These are phyloP conservation scores for Picea abies DNA, from an alignment of 83 land plant genomes.

Conservation along the genomic window DNA sequence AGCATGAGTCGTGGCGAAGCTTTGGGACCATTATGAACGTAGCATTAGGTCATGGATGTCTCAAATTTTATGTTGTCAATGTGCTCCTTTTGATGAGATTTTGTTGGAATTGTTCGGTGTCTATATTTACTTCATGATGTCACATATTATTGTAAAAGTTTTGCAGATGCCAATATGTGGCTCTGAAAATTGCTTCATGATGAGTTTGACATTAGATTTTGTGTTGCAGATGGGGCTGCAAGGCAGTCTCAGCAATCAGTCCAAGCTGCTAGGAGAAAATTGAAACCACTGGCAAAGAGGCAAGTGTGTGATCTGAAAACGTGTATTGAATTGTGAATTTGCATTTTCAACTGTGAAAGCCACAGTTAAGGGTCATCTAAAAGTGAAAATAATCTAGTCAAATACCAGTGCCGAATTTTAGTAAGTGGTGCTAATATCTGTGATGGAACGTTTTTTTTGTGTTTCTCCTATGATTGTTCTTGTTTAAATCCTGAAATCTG, in stretches of 20 bases:
- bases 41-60: not conserved
- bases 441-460: too few relatives aligned
- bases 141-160: not conserved
- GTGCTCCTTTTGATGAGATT: not conserved
- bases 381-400: too few relatives aligned
- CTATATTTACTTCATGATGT: not conserved
- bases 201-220: not conserved
- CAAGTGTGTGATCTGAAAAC: not conserved
- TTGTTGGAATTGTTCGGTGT: not conserved
- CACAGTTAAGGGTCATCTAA: too few relatives aligned
- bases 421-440: too few relatives aligned
- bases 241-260: constrained; percentile 8
- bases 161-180: not conserved
- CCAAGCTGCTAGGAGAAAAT: constrained; percentile 6
- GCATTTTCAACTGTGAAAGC: not conserved
- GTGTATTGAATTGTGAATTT: not conserved
- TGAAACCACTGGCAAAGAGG: constrained; percentile 11
- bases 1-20: constrained; percentile 37
- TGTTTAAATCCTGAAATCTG: too few relatives aligned
- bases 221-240: not conserved
- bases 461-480: too few relatives aligned
- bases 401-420: too few relatives aligned
- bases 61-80: too few relatives aligned
- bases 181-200: not conserved
- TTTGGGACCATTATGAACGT: constrained; percentile 31